Evolutionary conservation across 2,329 filamentous ascomycete species (phyloP).

Genomic region (Chrysoporthe cubensis): DNA sequence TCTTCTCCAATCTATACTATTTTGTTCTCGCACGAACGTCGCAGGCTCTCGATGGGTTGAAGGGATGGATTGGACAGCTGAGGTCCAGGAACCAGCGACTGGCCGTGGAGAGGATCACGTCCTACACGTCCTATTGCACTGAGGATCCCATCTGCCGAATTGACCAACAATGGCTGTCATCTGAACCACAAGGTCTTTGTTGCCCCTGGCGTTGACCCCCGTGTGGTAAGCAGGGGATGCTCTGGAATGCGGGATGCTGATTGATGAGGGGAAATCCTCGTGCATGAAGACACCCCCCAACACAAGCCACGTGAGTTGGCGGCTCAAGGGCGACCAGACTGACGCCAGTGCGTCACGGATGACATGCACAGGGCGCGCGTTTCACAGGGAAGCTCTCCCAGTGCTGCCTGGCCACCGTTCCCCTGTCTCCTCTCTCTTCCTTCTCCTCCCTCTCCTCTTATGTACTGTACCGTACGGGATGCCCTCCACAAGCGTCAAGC

Average conservation of each 20-base stretch:
- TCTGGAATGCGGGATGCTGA: too few relatives aligned
- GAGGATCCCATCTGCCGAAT: neutral
- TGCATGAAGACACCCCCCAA: neutral
- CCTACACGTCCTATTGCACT: neutral
- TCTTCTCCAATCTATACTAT: neutral
- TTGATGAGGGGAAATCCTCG: too few relatives aligned
- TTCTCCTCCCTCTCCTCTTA: neutral
- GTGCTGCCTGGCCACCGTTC: neutral
- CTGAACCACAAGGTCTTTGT: neutral
- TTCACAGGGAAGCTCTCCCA: constrained; percentile 10
- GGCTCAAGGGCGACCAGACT: constrained; percentile 18
- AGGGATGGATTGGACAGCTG: neutral
- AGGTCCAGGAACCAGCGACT: neutral
- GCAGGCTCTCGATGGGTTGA: neutral
- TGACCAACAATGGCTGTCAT: neutral
- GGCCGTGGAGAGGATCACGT: neutral
- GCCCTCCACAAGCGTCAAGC: neutral
- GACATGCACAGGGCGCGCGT: constrained; percentile 27
- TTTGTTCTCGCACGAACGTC: too few relatives aligned
- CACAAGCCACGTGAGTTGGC: constrained; percentile 27
- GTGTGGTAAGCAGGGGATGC: too few relatives aligned
- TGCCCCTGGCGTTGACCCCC: neutral
- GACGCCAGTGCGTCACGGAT: constrained; percentile 7
- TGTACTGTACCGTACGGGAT: neutral
- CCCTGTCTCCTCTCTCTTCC: too few relatives aligned